A percentile compares a stretch with the other conserved stretches of the same genome.
Evolutionary conservation across 2,329 filamentous ascomycete genomes (phyloP).

Genomic region (Aureobasidium sp.): DNA sequence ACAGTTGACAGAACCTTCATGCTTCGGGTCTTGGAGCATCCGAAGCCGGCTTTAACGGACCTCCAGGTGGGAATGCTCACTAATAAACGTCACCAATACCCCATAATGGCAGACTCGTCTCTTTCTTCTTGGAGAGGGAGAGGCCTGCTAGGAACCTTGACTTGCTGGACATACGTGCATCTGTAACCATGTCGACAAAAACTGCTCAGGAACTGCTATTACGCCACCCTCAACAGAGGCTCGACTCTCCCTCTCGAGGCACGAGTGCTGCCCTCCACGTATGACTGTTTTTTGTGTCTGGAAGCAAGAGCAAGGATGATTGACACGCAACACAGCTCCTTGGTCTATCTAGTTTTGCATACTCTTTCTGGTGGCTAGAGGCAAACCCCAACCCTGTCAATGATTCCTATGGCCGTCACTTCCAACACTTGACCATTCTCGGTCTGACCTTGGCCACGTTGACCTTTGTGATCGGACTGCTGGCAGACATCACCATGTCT

Average conservation of each 20-base stretch:
- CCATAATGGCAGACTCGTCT: neutral
- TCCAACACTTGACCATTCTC: conserved; percentile 68
- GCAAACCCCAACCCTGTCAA: conserved; percentile 34
- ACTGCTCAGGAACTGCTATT: conserved; percentile 24
- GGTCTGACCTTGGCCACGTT: conserved; percentile 54
- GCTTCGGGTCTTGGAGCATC: neutral
- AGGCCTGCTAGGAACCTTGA: neutral
- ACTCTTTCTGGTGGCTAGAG: conserved; percentile 35
- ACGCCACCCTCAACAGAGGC: conserved; percentile 56
- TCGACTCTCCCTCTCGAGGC: conserved; percentile 56
- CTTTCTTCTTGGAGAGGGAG: neutral
- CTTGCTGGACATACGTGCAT: neutral
- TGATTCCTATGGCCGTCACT: conserved; percentile 57
- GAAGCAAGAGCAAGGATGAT: neutral
- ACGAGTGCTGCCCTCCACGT: conserved; percentile 56
- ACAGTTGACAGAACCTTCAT: neutral
- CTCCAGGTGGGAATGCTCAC: neutral
- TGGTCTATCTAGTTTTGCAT: conserved; percentile 38
- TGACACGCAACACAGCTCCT: conserved; percentile 21
- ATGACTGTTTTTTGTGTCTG: conserved; percentile 4
- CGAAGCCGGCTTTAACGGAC: neutral
- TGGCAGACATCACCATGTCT: conserved; percentile 57
- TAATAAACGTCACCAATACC: conserved; percentile 11
- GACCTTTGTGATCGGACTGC: conserved; percentile 53
- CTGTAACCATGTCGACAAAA: conserved; percentile 18